These are phyloP conservation scores for Rhodosporidiobolus sp. DNA, from an alignment of 768 basidiomycete species.

Conservation along the genomic window DNA sequence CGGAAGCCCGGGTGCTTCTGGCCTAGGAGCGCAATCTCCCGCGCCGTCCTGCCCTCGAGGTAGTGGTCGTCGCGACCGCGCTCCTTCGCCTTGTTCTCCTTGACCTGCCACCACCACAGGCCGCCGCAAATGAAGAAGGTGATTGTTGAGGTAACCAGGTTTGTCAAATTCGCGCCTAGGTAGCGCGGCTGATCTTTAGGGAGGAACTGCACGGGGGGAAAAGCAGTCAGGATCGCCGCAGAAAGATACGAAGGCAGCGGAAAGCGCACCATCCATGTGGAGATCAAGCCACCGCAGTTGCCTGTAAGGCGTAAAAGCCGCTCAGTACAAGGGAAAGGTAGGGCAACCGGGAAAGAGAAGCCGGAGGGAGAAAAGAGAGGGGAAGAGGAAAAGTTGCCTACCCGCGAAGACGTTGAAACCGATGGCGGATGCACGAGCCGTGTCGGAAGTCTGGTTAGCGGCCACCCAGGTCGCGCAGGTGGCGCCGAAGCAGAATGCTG, in stretches of 20 bases:
- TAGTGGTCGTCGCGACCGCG: constrained; percentile 38
- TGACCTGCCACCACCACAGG: constrained; percentile 27
- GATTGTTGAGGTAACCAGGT: constrained; percentile 24
- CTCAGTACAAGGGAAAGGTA: too few species aligned
- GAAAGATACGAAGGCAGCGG: background rate
- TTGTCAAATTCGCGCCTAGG: constrained; percentile 28
- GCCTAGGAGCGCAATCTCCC: constrained; percentile 35
- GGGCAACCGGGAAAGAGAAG: too few species aligned
- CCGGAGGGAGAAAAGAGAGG: too few species aligned
- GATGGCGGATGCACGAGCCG: constrained; percentile 34
- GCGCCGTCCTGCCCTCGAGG: constrained; percentile 41
- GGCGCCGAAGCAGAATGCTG: constrained; percentile 25
- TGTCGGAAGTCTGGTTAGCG: constrained; percentile 40
- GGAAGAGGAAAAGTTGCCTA: too few species aligned
- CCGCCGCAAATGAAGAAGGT: constrained; percentile 20
- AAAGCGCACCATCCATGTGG: constrained; percentile 37
- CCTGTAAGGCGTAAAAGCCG: too few species aligned
- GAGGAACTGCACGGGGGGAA: constrained; percentile 4
- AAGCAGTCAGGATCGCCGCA: too few species aligned
- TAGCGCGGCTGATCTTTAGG: constrained; percentile 26
- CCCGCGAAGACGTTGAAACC: constrained; percentile 39
- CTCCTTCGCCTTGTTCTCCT: constrained; percentile 41
- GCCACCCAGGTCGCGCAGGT: constrained; percentile 37
- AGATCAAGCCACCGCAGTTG: constrained; percentile 39
- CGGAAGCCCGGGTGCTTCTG: constrained; percentile 36